These are phyloP conservation scores for Aspergillus sp. DNA, from an alignment of 2,329 filamentous ascomycete genomes.

Conservation along the genomic window DNA sequence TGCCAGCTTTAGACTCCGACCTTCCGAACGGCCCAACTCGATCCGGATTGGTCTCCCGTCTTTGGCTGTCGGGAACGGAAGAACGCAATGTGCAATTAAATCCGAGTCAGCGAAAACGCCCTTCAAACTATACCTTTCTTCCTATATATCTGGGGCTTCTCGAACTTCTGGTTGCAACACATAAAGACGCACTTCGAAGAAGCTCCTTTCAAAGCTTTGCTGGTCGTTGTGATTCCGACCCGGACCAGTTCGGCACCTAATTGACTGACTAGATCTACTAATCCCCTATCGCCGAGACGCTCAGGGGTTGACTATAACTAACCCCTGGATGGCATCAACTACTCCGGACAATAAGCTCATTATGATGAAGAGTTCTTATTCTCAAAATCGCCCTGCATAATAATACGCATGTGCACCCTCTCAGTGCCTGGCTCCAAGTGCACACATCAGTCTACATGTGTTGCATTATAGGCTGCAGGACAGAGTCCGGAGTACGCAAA, in stretches of 20 bases:
- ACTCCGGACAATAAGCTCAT: not conserved
- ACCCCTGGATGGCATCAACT: not conserved
- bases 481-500: not conserved
- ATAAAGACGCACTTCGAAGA: too few relatives aligned
- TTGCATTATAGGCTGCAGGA: not conserved
- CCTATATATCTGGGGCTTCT: too few relatives aligned
- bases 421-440: not conserved
- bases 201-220: not conserved
- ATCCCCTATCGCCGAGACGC: not conserved
- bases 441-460: not conserved
- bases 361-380: not conserved
- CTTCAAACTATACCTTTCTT: too few relatives aligned
- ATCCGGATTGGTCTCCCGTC: not conserved
- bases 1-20: not conserved
- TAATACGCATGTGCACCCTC: not conserved
- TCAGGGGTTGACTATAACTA: not conserved
- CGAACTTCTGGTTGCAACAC: too few relatives aligned
- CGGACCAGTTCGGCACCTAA: not conserved
- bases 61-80: not conserved
- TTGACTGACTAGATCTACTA: not conserved
- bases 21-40: not conserved
- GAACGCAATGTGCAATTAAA: not conserved
- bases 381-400: not conserved
- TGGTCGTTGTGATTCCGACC: not conserved
- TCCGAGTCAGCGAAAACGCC: not conserved